A percentile compares a stretch with the other conserved stretches of the same genome.
Evolutionary conservation across 345 rosid species (phyloP).

Genomic region (Hypericum perforatum): DNA sequence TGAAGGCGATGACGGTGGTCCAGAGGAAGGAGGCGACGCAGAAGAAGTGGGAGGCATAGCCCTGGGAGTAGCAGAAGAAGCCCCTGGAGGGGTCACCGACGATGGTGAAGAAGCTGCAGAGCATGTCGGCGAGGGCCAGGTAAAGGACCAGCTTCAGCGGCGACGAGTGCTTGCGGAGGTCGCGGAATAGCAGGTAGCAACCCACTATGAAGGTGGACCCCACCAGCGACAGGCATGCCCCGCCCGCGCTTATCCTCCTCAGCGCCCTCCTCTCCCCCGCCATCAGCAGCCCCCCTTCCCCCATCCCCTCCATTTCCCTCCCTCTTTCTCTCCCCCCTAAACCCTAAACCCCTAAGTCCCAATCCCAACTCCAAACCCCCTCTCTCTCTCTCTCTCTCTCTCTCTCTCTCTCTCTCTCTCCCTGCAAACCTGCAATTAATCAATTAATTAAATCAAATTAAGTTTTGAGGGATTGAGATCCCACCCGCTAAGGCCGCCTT

Average conservation of each 20-base stretch:
- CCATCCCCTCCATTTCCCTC: too few species aligned
- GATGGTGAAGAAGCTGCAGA: conserved; percentile 89
- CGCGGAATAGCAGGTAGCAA: conserved; percentile 82
- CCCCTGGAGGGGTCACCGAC: conserved; percentile 90
- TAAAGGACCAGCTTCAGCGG: conserved; percentile 97
- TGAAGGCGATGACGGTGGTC: conserved; percentile 92
- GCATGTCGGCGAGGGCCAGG: conserved; percentile 93
- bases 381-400: too few species aligned
- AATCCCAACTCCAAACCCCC: too few species aligned
- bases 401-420: too few species aligned
- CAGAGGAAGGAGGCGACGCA: conserved; percentile 94
- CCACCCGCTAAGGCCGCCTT: too few species aligned
- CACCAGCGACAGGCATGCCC: conserved; percentile 69
- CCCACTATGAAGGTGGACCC: conserved; percentile 87
- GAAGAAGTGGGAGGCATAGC: conserved; percentile 77
- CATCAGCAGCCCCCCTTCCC: conserved; percentile 15
- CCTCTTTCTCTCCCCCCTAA: too few species aligned
- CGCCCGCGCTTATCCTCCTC: conserved; percentile 54
- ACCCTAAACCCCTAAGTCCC: too few species aligned
- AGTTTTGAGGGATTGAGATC: too few species aligned
- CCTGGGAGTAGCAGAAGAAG: conserved; percentile 78
- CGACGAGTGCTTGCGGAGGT: conserved; percentile 93
- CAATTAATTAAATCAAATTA: too few species aligned
- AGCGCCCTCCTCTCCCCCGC: conserved; percentile 45
- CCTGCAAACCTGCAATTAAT: too few species aligned